Evolutionary conservation across 2,329 filamentous ascomycete genomes (phyloP).

Genomic region (Lecanicillium sp.): DNA sequence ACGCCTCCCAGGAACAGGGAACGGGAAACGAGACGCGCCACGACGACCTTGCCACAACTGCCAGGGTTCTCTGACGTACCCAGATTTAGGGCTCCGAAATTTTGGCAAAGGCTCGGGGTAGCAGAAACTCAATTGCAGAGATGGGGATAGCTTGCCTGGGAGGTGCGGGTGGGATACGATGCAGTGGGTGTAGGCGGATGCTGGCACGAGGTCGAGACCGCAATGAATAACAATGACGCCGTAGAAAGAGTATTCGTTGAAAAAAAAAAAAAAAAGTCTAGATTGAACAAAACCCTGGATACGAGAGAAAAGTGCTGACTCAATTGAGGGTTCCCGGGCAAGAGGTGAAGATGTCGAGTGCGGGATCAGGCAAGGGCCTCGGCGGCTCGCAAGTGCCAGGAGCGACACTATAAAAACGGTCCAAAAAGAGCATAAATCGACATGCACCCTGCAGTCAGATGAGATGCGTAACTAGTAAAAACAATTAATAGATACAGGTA

Average conservation of each 20-base stretch:
- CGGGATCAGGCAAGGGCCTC: no score
- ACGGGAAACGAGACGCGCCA: neutral
- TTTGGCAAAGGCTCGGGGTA: neutral
- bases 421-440: constrained; percentile 7
- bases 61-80: no score
- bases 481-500: constrained; percentile 2
- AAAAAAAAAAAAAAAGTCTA: neutral
- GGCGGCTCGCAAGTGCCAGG: neutral
- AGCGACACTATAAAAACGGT: neutral
- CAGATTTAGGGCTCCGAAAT: neutral
- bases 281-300: no score
- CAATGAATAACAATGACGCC: constrained; percentile 3
- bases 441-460: neutral
- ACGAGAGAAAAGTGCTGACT: neutral
- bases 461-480: neutral
- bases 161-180: neutral
- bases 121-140: neutral
- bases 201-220: neutral
- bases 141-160: neutral
- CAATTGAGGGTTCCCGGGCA: neutral
- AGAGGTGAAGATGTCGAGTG: constrained; percentile 3
- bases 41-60: constrained; percentile 10
- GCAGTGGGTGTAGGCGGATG: constrained; percentile 2
- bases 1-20: neutral
- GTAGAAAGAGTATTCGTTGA: neutral